These are phyloP conservation scores for Fraxinus platypoda DNA, from an alignment of 305 asterid genomes.

Conservation along the genomic window DNA sequence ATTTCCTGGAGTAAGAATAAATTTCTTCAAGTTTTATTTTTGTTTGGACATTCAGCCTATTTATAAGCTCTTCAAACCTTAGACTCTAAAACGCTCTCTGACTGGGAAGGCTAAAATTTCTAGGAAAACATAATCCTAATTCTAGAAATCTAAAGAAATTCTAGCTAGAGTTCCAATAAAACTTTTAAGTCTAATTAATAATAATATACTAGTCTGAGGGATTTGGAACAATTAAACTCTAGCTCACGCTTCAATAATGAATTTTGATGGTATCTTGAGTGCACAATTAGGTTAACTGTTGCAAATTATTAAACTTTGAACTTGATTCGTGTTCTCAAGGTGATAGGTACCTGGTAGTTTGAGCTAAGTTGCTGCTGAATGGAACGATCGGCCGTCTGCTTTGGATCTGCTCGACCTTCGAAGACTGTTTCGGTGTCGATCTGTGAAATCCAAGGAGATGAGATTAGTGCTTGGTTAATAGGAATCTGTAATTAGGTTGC, in stretches of 20 bases:
- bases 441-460: no score
- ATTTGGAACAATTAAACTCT: background rate
- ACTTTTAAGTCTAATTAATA: background rate
- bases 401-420: no score
- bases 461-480: no score
- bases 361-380: no score
- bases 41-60: background rate
- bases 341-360: no score
- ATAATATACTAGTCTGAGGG: background rate
- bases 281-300: background rate
- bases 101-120: background rate
- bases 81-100: background rate
- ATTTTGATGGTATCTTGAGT: background rate
- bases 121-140: background rate
- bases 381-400: no score
- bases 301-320: background rate
- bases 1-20: background rate
- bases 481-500: no score
- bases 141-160: background rate
- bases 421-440: no score
- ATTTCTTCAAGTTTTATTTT: background rate
- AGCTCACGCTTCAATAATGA: background rate
- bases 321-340: background rate
- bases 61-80: background rate
- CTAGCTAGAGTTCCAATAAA: background rate